A percentile compares a stretch with the other conserved stretches of the same genome.
Conservation (phyloP, 768 basidiomycete species). For the Suillus cothurnatus region DNA sequence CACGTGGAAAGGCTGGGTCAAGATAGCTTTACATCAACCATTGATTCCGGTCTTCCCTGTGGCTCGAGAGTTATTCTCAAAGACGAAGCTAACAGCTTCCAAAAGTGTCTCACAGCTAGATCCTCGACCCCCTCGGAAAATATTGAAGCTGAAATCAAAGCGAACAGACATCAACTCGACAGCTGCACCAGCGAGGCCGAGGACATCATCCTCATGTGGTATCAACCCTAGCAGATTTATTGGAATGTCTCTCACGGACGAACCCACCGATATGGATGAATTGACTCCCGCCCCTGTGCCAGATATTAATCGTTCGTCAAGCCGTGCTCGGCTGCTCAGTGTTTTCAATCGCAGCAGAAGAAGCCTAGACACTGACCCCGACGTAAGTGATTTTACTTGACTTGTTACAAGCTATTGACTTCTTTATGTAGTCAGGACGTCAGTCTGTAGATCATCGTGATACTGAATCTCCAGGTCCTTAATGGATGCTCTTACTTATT, state of each 20-base stretch:
- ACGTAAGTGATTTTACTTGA: slow-evolving; percentile 16
- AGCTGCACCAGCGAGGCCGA: slow-evolving; percentile 12
- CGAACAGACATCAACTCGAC: slow-evolving; percentile 17
- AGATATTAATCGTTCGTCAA: slow-evolving; percentile 21
- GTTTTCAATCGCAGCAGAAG: slow-evolving; percentile 29
- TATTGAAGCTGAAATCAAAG: slow-evolving; percentile 21
- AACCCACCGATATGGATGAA: slow-evolving; percentile 41
- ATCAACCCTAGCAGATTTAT: slow-evolving; percentile 20
- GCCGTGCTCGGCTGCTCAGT: slow-evolving; percentile 34
- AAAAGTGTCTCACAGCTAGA: slow-evolving; percentile 34
- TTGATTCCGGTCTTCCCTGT: slow-evolving; percentile 77
- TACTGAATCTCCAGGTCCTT: not conserved
- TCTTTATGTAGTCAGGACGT: not conserved
- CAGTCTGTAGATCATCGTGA: not conserved
- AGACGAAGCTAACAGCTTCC: slow-evolving; percentile 69
- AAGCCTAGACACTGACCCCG: slow-evolving; percentile 3
- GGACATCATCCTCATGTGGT: slow-evolving; percentile 28
- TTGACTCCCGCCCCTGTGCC: slow-evolving; percentile 17
- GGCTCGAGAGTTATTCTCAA: slow-evolving; percentile 74
- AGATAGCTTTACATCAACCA: slow-evolving; percentile 81
- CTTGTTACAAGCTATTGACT: not conserved
- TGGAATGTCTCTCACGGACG: slow-evolving; percentile 39
- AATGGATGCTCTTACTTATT: no score
- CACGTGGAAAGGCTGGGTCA: slow-evolving; percentile 81
- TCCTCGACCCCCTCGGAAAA: slow-evolving; percentile 26